These are phyloP conservation scores for Ensete ventricosum DNA, from an alignment of 176 grass and related monocot genomes.

Conservation along the genomic window DNA sequence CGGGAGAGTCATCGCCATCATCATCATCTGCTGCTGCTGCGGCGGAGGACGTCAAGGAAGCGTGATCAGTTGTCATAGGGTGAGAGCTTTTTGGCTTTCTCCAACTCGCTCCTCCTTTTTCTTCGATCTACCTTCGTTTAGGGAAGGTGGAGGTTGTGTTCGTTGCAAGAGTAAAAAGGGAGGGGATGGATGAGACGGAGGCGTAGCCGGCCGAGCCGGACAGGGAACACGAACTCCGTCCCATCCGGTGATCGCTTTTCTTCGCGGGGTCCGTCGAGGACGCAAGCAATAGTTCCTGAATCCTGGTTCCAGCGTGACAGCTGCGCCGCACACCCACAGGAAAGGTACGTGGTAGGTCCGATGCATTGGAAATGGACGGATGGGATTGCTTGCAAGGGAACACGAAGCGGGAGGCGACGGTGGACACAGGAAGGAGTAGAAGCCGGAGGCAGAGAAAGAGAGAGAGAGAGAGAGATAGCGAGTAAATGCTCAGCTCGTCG, in stretches of 20 bases:
- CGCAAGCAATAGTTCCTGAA: neutral
- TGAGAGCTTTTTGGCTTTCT: neutral
- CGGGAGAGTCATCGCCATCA: neutral
- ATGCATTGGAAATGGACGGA: neutral
- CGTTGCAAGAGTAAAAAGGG: neutral
- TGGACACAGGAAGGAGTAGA: neutral
- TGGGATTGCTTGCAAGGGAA: neutral
- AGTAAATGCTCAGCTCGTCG: no score
- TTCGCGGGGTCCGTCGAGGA: neutral
- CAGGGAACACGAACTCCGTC: neutral
- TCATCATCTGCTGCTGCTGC: neutral
- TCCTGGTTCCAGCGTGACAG: neutral
- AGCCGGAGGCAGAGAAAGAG: neutral
- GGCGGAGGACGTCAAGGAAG: slow-evolving; percentile 16
- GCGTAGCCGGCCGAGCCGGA: neutral
- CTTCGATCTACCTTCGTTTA: neutral
- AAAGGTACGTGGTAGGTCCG: neutral
- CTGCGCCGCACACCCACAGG: neutral
- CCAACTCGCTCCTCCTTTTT: neutral
- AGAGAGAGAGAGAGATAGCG: neutral
- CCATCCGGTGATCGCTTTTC: neutral
- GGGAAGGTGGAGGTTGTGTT: neutral
- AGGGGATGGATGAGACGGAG: no score
- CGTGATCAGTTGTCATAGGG: slow-evolving; percentile 12
- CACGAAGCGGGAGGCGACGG: no score